Evolutionary conservation across 768 basidiomycete genomes (phyloP), one percentile per base, ranked within the genome.

Genomic region (Pisolithus microcarpus): DNA sequence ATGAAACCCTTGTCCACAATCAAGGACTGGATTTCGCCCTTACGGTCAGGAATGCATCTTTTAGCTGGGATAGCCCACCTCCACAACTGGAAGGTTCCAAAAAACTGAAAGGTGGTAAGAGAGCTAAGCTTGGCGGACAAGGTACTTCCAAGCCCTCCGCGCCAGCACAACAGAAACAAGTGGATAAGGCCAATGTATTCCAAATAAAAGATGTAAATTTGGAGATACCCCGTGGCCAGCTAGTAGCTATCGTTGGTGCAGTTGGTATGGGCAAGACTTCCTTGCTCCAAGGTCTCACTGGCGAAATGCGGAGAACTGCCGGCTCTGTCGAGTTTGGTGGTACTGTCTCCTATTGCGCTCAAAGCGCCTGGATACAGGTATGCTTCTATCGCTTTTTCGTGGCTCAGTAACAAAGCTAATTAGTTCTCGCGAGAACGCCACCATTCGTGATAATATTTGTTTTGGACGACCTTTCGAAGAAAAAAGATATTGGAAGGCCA

Each of bases 321-420:
- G 91, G 91, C 2, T 75, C 68, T 8, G 78, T 89, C 37, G 73
- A 71, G 30, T 88, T 92, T 59, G 85, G 88, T 51, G 89, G 86
- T 0, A 77, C 79, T 9, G 78, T 91, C 9, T 83, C 82, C 0
- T 91, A 93, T 65, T 93, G 88, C 58, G 82, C 85, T 15, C 93
- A 97, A 62, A 83, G 75, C 40, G 85, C 92, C 10, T 96, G 92
- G 91, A 94, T 97, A 52, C 89, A 92, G 66, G 82, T 78, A 52
- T 55, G 52, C 52, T 26, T 15, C 2, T 18, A 30, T 52, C 46
- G 21, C 48, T 26, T 8, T 42, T 11, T 18, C 31, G 21, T 19
- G 10, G 43, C 21, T 8, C 26, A 8, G 0, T 10, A 19, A 30
- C 49, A 51, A 21, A 44, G 16, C 23, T 59, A 21, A 34, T 46